A percentile compares a stretch with the other conserved stretches of the same genome.
phyloP scores from a whole-genome alignment of 441 rosid genomes.

The Corymbia calophylla region DNA sequence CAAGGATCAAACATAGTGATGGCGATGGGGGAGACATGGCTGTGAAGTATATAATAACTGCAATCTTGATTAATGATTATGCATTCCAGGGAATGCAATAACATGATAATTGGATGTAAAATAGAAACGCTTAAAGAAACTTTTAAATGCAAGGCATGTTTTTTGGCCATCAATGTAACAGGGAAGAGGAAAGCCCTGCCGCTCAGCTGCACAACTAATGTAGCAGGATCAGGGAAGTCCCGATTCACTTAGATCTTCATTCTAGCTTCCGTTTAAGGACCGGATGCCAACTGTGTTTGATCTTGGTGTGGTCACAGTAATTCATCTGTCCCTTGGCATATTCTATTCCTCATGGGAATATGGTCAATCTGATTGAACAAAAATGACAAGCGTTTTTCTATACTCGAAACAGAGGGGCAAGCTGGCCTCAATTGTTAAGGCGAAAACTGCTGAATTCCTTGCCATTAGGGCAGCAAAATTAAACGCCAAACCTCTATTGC shows the following conservation, averaged over 20 bases:
- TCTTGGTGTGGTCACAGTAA: not conserved
- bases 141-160: not conserved
- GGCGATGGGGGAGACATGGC: not conserved
- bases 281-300: not conserved
- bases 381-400: not conserved
- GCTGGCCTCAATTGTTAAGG: not conserved
- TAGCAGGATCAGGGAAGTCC: not conserved
- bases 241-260: not conserved
- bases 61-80: not conserved
- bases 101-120: not conserved
- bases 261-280: not conserved
- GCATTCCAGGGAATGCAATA: not conserved
- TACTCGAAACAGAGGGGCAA: not conserved
- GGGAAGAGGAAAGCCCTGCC: not conserved
- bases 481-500: not conserved
- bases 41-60: not conserved
- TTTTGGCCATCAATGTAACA: not conserved
- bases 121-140: not conserved
- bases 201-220: not conserved
- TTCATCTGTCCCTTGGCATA: not conserved
- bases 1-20: not conserved
- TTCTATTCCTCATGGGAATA: not conserved
- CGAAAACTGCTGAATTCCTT: not conserved
- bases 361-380: not conserved
- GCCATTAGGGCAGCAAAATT: not conserved